Conservation (phyloP, 129 eudicot genomes). For the Sambucus nigra region DNA sequence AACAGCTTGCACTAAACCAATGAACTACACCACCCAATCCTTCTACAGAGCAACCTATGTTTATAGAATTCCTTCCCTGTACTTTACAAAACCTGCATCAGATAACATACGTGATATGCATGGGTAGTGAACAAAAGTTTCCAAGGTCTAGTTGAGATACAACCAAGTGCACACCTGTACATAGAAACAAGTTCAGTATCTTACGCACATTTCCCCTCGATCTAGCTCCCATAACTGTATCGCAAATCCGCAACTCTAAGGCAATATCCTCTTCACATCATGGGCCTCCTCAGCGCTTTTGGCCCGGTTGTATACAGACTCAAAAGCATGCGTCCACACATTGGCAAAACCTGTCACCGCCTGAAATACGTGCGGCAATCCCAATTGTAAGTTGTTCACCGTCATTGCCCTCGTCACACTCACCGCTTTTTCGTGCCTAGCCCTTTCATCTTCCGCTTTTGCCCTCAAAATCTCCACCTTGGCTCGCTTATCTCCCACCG, state of each 20-base stretch:
- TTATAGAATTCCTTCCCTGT: no score
- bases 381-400: conserved; percentile 72
- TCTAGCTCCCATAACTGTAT: no score
- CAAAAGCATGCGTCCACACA: conserved; percentile 77
- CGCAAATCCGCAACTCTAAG: conserved; percentile 10
- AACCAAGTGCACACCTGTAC: neutral
- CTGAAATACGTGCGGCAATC: conserved; percentile 89
- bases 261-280: conserved; percentile 57
- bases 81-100: neutral
- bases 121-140: no score
- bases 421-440: conserved; percentile 57
- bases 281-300: conserved; percentile 40
- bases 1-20: no score
- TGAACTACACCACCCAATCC: no score
- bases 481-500: conserved; percentile 58
- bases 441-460: conserved; percentile 84
- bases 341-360: conserved; percentile 89
- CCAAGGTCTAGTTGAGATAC: neutral
- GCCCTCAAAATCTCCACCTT: conserved; percentile 59
- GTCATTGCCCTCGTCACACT: conserved; percentile 70
- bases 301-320: conserved; percentile 70
- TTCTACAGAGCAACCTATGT: no score
- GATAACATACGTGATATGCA: no score
- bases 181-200: neutral
- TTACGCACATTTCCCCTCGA: neutral